Conservation (phyloP, 2,329 filamentous ascomycete species). For the Scedosporium apiospermum region DNA sequence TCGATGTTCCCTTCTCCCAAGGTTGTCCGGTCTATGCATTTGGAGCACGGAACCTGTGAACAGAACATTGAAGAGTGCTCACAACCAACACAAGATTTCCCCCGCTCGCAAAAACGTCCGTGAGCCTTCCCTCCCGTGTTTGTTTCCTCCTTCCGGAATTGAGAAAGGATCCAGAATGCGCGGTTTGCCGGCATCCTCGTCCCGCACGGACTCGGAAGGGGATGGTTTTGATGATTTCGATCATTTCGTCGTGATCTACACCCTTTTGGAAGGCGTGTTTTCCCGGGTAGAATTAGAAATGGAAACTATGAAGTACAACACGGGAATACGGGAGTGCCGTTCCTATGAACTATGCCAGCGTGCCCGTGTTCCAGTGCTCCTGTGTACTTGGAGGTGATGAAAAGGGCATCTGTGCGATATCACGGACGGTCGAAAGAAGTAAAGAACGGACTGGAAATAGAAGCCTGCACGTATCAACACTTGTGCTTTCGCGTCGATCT, state of each 20-base stretch:
- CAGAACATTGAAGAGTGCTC: no score
- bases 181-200: background rate
- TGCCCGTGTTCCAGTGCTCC: background rate
- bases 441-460: background rate
- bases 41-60: no score
- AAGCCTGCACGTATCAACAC: background rate
- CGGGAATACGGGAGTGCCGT: background rate
- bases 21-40: no score
- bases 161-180: background rate
- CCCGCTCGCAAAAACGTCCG: background rate
- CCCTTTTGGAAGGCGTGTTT: background rate
- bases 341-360: background rate
- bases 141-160: background rate
- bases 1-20: no score
- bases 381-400: background rate
- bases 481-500: background rate
- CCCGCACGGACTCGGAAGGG: background rate
- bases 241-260: background rate
- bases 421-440: background rate
- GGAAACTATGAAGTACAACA: background rate
- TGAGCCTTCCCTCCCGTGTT: background rate
- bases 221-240: background rate
- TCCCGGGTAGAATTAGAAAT: background rate
- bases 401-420: background rate
- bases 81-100: no score